Evolutionary conservation across 1,284 basidiomycete genomes (phyloP).

Genomic region (Cutaneotrichosporon arboriforme): DNA sequence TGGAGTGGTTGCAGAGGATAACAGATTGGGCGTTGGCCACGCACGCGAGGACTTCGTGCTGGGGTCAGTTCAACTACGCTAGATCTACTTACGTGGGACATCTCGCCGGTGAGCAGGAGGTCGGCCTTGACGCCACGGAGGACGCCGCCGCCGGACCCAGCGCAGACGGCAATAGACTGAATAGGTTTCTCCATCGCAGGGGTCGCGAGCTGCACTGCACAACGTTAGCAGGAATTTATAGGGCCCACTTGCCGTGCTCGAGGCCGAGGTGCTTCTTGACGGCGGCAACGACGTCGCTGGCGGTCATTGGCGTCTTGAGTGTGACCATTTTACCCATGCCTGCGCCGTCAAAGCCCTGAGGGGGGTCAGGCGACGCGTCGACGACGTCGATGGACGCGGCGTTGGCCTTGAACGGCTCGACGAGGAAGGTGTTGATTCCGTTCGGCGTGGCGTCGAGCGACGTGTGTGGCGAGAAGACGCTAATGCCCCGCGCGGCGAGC

Average conservation of each 20-base stretch:
- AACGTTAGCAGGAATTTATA: not conserved
- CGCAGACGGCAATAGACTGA: constrained; percentile 67
- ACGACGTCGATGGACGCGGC: constrained; percentile 24
- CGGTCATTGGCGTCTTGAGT: constrained; percentile 42
- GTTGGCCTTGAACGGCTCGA: constrained; percentile 32
- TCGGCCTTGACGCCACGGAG: constrained; percentile 66
- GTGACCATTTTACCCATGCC: constrained; percentile 66
- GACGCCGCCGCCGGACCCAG: constrained; percentile 64
- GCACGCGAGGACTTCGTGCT: constrained; percentile 78
- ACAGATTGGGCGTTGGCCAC: constrained; percentile 67
- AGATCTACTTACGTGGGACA: constrained; percentile 64
- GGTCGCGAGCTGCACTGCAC: constrained; percentile 75
- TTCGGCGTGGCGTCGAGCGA: constrained; percentile 72
- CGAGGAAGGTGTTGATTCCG: constrained; percentile 71
- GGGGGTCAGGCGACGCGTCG: constrained; percentile 14
- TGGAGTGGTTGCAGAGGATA: constrained; percentile 77
- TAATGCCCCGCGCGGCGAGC: constrained; percentile 73
- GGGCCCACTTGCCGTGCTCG: constrained; percentile 55
- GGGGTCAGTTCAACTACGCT: constrained; percentile 10
- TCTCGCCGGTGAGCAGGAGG: constrained; percentile 84
- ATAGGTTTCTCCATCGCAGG: constrained; percentile 38
- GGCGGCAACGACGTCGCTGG: constrained; percentile 59
- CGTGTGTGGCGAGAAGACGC: constrained; percentile 82
- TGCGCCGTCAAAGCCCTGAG: constrained; percentile 47
- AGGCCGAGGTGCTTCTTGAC: constrained; percentile 67